These are phyloP conservation scores for Neurospora cerealis DNA, from an alignment of 495 filamentous ascomycete genomes.

Conservation along the genomic window DNA sequence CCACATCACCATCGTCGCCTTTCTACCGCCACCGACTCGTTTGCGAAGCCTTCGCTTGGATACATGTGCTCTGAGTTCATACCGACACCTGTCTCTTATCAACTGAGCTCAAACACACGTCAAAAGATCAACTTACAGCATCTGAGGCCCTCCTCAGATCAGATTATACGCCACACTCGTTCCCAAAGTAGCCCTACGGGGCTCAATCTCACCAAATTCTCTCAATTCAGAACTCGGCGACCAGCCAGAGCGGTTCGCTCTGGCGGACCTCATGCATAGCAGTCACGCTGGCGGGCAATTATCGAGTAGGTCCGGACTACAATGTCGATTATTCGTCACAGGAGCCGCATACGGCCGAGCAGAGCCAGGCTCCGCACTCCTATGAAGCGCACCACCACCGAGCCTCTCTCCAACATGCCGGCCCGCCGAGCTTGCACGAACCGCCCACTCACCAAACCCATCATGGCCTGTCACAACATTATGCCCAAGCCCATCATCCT, in stretches of 20 bases:
- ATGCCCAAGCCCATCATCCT: conserved; percentile 37
- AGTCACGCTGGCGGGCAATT: conserved; percentile 57
- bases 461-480: conserved; percentile 42
- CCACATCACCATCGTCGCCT: conserved; percentile 9
- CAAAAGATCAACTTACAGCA: conserved; percentile 3
- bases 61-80: conserved; percentile 29
- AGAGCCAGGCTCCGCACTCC: conserved; percentile 39
- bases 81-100: conserved; percentile 13
- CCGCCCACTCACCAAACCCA: conserved; percentile 33
- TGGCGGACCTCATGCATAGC: conserved; percentile 63
- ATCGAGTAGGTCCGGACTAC: conserved; percentile 49
- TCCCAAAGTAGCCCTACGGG: conserved; percentile 33
- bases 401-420: conserved; percentile 36
- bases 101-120: conserved; percentile 1
- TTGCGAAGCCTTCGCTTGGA: conserved; percentile 10
- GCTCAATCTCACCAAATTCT: conserved; percentile 39
- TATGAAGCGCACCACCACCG: conserved; percentile 44
- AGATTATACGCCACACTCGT: conserved; percentile 5
- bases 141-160: conserved; percentile 3
- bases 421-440: conserved; percentile 31
- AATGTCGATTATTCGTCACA: conserved; percentile 55
- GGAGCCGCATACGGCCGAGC: conserved; percentile 47
- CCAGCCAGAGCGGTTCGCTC: conserved; percentile 61
- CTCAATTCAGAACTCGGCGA: conserved; percentile 46
- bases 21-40: conserved; percentile 17